These are phyloP conservation scores for Tritrichomonas foetus DNA, from an alignment of 208 protist species.

Conservation along the genomic window DNA sequence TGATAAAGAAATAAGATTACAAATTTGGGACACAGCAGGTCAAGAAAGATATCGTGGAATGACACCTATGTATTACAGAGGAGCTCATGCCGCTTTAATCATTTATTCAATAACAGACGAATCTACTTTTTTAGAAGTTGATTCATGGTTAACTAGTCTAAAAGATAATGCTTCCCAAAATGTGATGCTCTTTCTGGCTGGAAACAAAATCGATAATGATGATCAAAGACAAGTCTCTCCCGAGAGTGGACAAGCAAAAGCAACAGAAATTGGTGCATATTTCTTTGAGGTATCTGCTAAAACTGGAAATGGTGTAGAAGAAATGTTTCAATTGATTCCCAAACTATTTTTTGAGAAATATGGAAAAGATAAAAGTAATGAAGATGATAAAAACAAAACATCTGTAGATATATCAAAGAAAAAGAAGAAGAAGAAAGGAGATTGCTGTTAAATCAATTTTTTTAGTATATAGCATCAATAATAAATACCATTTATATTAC, in stretches of 20 bases:
- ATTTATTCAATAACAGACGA: neutral
- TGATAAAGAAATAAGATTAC: neutral
- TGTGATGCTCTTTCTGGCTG: neutral
- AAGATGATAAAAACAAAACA: neutral
- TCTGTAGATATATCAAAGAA: too few species aligned
- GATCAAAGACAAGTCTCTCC: neutral
- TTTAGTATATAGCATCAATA: too few species aligned
- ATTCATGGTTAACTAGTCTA: neutral
- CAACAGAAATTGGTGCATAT: neutral
- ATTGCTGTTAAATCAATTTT: too few species aligned
- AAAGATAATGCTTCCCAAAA: neutral
- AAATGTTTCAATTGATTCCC: neutral
- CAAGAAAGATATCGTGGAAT: neutral
- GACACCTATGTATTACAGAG: neutral
- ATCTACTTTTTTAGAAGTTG: neutral
- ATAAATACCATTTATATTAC: too few species aligned
- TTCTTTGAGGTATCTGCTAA: neutral
- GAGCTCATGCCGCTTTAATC: neutral
- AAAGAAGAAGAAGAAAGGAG: too few species aligned
- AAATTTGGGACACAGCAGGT: constrained; percentile 37
- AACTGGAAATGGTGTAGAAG: neutral
- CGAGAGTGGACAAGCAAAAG: neutral
- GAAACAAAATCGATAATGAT: neutral
- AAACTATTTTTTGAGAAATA: neutral
- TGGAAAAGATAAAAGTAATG: too few species aligned